Conservation (phyloP, 179 eudicot species). For the Beta macrorhiza region DNA sequence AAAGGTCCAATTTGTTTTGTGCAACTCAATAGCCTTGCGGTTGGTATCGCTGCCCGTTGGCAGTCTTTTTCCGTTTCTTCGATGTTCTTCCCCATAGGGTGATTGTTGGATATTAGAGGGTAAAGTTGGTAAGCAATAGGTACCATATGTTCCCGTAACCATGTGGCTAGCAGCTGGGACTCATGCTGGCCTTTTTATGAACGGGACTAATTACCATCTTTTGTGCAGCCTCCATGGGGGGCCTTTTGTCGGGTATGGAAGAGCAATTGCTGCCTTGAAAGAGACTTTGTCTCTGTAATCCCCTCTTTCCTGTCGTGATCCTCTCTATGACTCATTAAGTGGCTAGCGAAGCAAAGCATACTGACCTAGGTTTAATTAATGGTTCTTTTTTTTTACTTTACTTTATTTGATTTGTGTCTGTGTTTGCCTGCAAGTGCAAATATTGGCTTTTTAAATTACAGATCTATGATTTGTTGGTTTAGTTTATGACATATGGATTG, state of each 20-base stretch:
- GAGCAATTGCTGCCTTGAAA: neutral
- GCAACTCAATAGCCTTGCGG: too few relatives aligned
- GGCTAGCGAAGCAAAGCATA: neutral
- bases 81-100: neutral
- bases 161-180: neutral
- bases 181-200: conserved; percentile 1
- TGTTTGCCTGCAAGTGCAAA: neutral
- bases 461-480: neutral
- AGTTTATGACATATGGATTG: neutral
- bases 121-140: neutral
- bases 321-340: neutral
- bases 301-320: neutral
- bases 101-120: neutral
- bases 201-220: neutral
- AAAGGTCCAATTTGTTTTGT: too few relatives aligned
- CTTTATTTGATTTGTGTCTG: neutral
- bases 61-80: neutral
- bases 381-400: neutral
- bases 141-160: too few relatives aligned
- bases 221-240: neutral
- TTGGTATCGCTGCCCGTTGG: neutral
- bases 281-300: neutral
- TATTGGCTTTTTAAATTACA: neutral
- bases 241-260: neutral
- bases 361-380: neutral